Base-by-base conservation (phyloP, 495 filamentous ascomycete genomes). In the Tetracladium marchalianum region DNA sequence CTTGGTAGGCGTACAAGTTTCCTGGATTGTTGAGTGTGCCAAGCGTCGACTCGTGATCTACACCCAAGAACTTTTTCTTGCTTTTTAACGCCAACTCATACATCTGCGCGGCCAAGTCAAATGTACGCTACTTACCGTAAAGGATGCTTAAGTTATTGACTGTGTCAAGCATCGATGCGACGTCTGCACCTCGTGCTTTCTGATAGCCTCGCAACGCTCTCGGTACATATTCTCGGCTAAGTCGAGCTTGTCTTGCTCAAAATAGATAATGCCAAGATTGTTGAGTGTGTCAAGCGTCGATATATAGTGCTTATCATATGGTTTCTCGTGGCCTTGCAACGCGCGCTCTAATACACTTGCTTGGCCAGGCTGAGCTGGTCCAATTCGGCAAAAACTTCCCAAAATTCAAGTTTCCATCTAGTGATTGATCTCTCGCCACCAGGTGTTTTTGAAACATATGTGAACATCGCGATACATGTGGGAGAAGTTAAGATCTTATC, bases 41-140 rank as follows among this genome's bases (percentile, higher is more conserved):
- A 11, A 69, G 64, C 15, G 63, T 70, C 40, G 52, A 55, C 47
- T 46, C 51, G 49, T 70, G 65, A 43, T 71, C 55, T 24, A 53
- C 36, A 53, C 45, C 69, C 8, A 60, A 48, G 31, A 59, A 54
- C 43, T 66, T 67, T 52, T 70, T 55, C 2, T 58, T 51, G 38
- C 60, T 56, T 62, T 57, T 35, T n/a, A 72, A 60, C 41, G 62
- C 69, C 49, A 58, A 53, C 47, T 59, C 31, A 44, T 54, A 60
- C 49, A 62, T 57, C 31, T 54, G 17, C 60, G 65, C 55, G 36
- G 62, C 58, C 48, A 63, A 57, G 18, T 11, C 42, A 7, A 58
- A 44, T 51, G 50, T 55, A 31, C 46, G 60, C 33, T 62, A 56
- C 35, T 31, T 10, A n/a, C 50, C 32, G 47, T 52, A 69, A 46